A percentile compares a stretch with the other conserved stretches of the same genome.
Conservation (phyloP, 139 green algal genomes). For the Chlorella vulgaris region DNA sequence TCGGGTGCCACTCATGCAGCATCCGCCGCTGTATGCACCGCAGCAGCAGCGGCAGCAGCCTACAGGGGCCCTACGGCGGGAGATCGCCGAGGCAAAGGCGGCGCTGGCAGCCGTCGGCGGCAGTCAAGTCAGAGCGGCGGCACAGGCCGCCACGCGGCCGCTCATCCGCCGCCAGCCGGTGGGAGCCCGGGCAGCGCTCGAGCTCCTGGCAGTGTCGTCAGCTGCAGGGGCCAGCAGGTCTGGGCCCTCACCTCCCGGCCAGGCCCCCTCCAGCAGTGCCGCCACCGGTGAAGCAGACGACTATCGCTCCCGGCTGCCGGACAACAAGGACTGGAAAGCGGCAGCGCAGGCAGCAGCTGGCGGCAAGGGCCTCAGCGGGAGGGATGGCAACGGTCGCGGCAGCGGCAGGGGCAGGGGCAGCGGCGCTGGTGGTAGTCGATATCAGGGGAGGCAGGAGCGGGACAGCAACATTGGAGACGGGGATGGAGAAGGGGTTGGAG, state of each 20-base stretch:
- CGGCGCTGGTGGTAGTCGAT: background rate
- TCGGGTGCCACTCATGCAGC: too few relatives aligned
- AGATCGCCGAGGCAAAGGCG: background rate
- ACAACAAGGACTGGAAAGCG: background rate
- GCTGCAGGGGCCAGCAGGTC: background rate
- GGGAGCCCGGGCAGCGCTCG: background rate
- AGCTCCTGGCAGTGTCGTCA: background rate
- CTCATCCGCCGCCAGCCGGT: background rate
- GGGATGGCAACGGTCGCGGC: background rate
- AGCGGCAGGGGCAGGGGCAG: background rate
- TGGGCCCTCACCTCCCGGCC: background rate
- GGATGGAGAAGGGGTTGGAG: background rate
- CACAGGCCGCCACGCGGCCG: background rate
- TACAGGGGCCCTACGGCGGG: background rate
- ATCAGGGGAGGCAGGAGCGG: background rate
- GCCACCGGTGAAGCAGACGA: background rate
- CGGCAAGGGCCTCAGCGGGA: background rate
- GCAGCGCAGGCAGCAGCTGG: background rate
- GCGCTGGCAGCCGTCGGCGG: slow-evolving; percentile 10
- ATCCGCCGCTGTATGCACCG: too few relatives aligned
- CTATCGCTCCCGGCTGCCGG: slow-evolving; percentile 1
- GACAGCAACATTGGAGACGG: slow-evolving; percentile 1
- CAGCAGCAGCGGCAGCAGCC: background rate
- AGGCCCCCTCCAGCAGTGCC: background rate
- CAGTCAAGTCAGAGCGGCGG: background rate